Evolutionary conservation across 805 yeast species (phyloP).

Genomic region (Metschnikowia cubensis): DNA sequence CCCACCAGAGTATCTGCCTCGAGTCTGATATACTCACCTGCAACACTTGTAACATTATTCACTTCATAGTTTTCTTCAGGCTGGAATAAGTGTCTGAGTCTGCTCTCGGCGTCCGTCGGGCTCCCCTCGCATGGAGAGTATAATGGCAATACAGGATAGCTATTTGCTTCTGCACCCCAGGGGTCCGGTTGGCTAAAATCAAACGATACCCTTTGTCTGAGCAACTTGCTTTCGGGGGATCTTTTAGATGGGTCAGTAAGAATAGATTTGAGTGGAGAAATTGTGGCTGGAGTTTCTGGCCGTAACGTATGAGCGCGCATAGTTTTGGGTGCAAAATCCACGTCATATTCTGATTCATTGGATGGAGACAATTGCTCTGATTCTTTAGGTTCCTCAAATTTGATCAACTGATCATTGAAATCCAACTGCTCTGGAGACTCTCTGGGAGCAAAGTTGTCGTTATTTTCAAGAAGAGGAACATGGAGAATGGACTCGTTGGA

Average conservation of each 20-base stretch:
- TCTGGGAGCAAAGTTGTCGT: constrained; percentile 1
- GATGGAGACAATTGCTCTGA: not conserved
- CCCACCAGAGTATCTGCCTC: not conserved
- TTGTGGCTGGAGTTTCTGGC: not conserved
- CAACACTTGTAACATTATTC: not conserved
- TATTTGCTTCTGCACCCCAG: constrained; percentile 3
- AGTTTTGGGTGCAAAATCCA: not conserved
- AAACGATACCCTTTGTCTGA: not conserved
- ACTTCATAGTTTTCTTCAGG: not conserved
- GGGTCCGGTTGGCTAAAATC: constrained; percentile 5
- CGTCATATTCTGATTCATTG: not conserved
- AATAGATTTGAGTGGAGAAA: not conserved
- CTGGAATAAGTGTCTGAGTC: not conserved
- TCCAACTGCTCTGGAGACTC: not conserved
- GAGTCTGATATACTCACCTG: not conserved
- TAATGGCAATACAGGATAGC: constrained; percentile 3
- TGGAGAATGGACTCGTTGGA: not conserved
- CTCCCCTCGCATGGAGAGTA: not conserved
- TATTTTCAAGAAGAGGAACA: not conserved
- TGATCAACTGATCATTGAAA: not conserved
- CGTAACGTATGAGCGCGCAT: not conserved
- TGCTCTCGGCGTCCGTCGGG: not conserved
- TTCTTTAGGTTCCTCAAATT: not conserved
- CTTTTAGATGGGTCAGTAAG: not conserved
- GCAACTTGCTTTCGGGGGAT: not conserved